Conservation (phyloP, 495 filamentous ascomycete species). For the Bacidia gigantensis region DNA sequence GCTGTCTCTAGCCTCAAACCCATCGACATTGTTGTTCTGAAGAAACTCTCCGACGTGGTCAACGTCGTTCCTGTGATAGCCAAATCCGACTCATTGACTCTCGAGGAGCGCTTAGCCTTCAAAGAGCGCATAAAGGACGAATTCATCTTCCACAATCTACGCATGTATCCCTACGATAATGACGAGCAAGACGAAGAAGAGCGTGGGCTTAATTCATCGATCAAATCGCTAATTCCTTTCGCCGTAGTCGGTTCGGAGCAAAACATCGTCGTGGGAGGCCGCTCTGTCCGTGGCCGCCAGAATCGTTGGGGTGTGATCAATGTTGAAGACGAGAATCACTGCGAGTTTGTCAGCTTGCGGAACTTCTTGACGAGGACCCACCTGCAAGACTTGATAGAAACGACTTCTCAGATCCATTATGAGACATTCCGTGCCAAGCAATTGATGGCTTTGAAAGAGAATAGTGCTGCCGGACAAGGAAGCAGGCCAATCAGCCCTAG, state of each 20-base stretch:
- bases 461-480: constrained; percentile 69
- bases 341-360: constrained; percentile 95
- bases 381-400: constrained; percentile 95
- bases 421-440: constrained; percentile 99
- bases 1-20: constrained; percentile 57
- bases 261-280: constrained; percentile 91
- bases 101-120: constrained; percentile 91
- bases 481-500: constrained; percentile 90
- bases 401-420: constrained; percentile 99
- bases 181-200: constrained; percentile 98
- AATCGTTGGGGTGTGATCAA: constrained; percentile 99
- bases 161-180: constrained; percentile 99
- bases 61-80: constrained; percentile 99
- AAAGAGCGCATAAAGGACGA: constrained; percentile 99
- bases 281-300: constrained; percentile 94
- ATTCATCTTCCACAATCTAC: constrained; percentile 97
- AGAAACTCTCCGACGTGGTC: constrained; percentile 96
- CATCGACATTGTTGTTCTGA: constrained; percentile 98
- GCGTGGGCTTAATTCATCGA: constrained; percentile 79
- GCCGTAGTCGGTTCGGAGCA: constrained; percentile 97
- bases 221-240: constrained; percentile 96
- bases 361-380: constrained; percentile 97
- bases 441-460: constrained; percentile 92
- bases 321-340: constrained; percentile 98
- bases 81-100: constrained; percentile 90